These are phyloP conservation scores for Lojkania enalia DNA, from an alignment of 2,329 filamentous ascomycete species.

Conservation along the genomic window DNA sequence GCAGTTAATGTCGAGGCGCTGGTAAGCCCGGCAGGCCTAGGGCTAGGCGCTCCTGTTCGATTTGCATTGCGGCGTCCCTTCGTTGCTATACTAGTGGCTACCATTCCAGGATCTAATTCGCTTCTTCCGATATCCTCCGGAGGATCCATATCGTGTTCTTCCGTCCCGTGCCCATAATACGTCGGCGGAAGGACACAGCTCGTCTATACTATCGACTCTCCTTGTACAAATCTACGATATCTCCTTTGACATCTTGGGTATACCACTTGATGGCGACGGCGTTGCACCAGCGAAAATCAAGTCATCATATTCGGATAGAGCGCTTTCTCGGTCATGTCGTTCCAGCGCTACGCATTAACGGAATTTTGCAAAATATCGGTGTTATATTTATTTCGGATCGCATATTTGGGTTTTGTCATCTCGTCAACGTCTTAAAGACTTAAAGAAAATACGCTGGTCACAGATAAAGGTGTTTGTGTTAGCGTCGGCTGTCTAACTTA, in stretches of 20 bases:
- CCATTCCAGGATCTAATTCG: slow-evolving; percentile 39
- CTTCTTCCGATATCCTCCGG: slow-evolving; percentile 44
- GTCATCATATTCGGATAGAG: slow-evolving; percentile 39
- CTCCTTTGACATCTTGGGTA: slow-evolving; percentile 46
- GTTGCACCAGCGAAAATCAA: slow-evolving; percentile 44
- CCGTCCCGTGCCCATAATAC: too few species aligned
- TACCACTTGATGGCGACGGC: slow-evolving; percentile 48
- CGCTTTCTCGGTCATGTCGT: slow-evolving; percentile 43
- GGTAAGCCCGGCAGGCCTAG: slow-evolving; percentile 47
- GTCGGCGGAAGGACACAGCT: too few species aligned
- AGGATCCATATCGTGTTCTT: too few species aligned
- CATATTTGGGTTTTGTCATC: slow-evolving; percentile 39
- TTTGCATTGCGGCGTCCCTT: slow-evolving; percentile 40
- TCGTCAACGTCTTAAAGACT: slow-evolving; percentile 40
- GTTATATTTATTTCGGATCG: slow-evolving; percentile 41
- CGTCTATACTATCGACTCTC: slow-evolving; percentile 46
- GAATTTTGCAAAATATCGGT: slow-evolving; percentile 45
- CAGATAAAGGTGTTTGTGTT: slow-evolving; percentile 42
- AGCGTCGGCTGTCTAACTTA: slow-evolving; percentile 36
- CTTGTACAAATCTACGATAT: slow-evolving; percentile 50
- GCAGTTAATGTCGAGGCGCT: slow-evolving; percentile 54
- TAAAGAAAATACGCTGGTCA: slow-evolving; percentile 40
- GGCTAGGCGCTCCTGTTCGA: slow-evolving; percentile 36
- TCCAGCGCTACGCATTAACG: slow-evolving; percentile 46
- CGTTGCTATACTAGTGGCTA: slow-evolving; percentile 47